phyloP scores from a whole-genome alignment of 441 rosid species.

The Jatropha podagrica region DNA sequence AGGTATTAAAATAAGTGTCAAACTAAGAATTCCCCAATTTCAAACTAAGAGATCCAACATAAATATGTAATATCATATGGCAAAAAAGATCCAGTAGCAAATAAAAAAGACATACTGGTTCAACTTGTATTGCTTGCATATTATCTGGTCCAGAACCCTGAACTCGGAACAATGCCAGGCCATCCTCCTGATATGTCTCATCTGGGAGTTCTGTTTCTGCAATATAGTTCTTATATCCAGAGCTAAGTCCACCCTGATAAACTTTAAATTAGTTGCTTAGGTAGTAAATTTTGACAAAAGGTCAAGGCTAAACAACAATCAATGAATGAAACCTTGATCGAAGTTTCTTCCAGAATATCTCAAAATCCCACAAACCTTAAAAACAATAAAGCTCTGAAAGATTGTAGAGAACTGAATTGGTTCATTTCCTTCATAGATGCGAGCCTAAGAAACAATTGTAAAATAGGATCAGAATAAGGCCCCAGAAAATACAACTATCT shows the following conservation, averaged over 20 bases:
- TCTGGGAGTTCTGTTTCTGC: conserved; percentile 73
- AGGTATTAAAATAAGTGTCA: not conserved
- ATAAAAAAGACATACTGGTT: conserved; percentile 61
- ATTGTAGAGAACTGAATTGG: conserved; percentile 90
- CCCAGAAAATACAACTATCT: conserved; percentile 7
- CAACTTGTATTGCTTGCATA: conserved; percentile 99
- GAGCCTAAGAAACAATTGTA: conserved; percentile 52
- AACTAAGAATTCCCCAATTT: not conserved
- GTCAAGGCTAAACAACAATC: conserved; percentile 10
- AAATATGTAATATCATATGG: not conserved
- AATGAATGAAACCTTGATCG: not conserved
- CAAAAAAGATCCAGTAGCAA: not conserved
- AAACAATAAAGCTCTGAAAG: conserved; percentile 87
- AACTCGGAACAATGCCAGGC: conserved; percentile 78
- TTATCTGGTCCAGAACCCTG: conserved; percentile 99
- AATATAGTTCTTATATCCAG: conserved; percentile 76
- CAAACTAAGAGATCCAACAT: not conserved
- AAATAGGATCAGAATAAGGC: conserved; percentile 22
- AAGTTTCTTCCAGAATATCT: not conserved
- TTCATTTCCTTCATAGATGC: conserved; percentile 84
- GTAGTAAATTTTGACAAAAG: conserved; percentile 5
- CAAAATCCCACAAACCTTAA: conserved; percentile 60
- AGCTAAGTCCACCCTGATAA: conserved; percentile 82
- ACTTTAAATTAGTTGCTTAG: conserved; percentile 24
- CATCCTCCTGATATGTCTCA: conserved; percentile 68